phyloP scores from a whole-genome alignment of 2,329 filamentous ascomycete genomes.

The Alternaria panax region DNA sequence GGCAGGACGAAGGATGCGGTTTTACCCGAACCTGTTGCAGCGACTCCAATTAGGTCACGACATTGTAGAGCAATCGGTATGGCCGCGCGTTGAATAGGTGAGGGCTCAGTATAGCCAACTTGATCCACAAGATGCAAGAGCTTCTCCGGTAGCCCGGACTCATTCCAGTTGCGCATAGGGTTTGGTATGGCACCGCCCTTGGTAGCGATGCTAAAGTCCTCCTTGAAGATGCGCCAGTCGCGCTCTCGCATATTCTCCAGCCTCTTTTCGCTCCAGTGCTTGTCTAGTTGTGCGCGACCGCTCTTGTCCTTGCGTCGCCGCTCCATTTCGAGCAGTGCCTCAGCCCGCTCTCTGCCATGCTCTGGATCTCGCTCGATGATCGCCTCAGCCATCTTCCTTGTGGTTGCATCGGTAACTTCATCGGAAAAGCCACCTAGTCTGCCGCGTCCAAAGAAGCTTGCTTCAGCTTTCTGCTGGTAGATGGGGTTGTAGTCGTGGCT shows the following conservation, averaged over 20 bases:
- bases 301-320: conserved; percentile 76
- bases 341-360: conserved; percentile 76
- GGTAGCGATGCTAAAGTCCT: conserved; percentile 95
- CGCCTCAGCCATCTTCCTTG: conserved; percentile 68
- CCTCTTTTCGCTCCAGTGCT: conserved; percentile 95
- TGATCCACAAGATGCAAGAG: conserved; percentile 81
- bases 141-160: conserved; percentile 79
- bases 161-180: conserved; percentile 93
- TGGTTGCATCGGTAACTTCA: conserved; percentile 60
- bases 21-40: conserved; percentile 97
- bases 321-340: conserved; percentile 86
- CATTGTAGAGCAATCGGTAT: conserved; percentile 94
- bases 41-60: conserved; percentile 96
- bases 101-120: conserved; percentile 91
- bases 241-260: conserved; percentile 94
- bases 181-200: conserved; percentile 93
- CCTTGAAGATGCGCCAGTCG: conserved; percentile 99
- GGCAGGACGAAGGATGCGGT: conserved; percentile 94
- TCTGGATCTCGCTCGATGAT: conserved; percentile 78
- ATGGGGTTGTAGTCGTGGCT: conserved; percentile 82
- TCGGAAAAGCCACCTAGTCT: conserved; percentile 72
- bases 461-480: conserved; percentile 72
- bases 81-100: conserved; percentile 89
- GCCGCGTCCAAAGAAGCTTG: conserved; percentile 74
- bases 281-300: conserved; percentile 77